Evolutionary conservation across 1,284 basidiomycete genomes (phyloP).

Genomic region (Caloboletus inedulis): DNA sequence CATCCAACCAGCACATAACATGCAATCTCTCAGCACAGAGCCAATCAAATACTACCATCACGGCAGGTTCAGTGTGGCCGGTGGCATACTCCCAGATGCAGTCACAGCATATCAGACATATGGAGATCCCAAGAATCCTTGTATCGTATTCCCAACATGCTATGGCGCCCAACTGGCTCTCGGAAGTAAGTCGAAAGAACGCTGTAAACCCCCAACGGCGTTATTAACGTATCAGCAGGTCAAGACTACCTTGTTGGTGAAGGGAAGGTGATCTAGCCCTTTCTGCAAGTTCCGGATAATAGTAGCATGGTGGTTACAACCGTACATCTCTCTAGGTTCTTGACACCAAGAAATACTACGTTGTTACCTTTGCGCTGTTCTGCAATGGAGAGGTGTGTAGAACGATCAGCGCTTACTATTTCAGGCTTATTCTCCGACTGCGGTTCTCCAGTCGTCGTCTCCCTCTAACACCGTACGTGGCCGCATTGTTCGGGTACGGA

Average conservation of each 20-base stretch:
- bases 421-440: background rate
- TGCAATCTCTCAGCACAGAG: slow-evolving; percentile 12
- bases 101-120: slow-evolving; percentile 40
- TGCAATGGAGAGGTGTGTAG: slow-evolving; percentile 52
- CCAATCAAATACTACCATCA: slow-evolving; percentile 40
- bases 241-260: slow-evolving; percentile 50
- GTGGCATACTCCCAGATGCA: slow-evolving; percentile 36
- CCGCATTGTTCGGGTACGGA: background rate
- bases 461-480: slow-evolving; percentile 54
- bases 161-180: slow-evolving; percentile 35
- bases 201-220: background rate
- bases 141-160: slow-evolving; percentile 39
- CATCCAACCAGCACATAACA: slow-evolving; percentile 2
- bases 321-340: slow-evolving; percentile 35
- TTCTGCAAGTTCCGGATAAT: background rate
- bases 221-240: slow-evolving; percentile 30
- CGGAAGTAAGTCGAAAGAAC: slow-evolving; percentile 23
- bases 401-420: background rate
- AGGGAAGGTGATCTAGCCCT: slow-evolving; percentile 37
- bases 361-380: slow-evolving; percentile 55
- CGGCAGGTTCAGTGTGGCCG: slow-evolving; percentile 33
- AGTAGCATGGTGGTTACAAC: background rate
- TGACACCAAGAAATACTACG: slow-evolving; percentile 46
- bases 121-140: slow-evolving; percentile 33
- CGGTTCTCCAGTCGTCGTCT: slow-evolving; percentile 48